Evolutionary conservation across 805 yeast genomes (phyloP).

Genomic region (Ogataea pignaliae): DNA sequence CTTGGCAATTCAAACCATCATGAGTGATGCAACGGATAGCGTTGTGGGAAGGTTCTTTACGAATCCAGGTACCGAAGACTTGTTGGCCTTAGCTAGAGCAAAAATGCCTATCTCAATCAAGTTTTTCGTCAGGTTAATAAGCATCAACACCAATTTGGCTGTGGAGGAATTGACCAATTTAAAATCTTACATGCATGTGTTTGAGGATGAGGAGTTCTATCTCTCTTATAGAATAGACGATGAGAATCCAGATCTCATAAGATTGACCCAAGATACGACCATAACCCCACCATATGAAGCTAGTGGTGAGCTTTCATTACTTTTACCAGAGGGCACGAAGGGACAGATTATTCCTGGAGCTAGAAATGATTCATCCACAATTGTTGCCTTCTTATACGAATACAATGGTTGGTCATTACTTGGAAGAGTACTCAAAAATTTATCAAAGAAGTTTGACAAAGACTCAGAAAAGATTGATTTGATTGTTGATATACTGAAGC

Average conservation of each 20-base stretch:
- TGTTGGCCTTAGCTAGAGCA: constrained; percentile 54
- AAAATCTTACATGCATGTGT: constrained; percentile 55
- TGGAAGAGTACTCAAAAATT: constrained; percentile 72
- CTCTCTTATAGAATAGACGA: constrained; percentile 44
- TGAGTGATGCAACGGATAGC: constrained; percentile 41
- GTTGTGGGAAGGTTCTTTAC: constrained; percentile 42
- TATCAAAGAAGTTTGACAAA: constrained; percentile 38
- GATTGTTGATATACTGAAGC: constrained; percentile 44
- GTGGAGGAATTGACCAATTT: constrained; percentile 54
- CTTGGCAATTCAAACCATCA: constrained; percentile 36
- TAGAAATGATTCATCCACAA: constrained; percentile 10
- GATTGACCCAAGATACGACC: constrained; percentile 37
- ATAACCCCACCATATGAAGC: constrained; percentile 49
- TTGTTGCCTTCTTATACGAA: constrained; percentile 64
- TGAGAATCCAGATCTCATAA: constrained; percentile 46
- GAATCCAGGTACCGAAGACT: constrained; percentile 38
- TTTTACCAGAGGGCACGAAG: constrained; percentile 50
- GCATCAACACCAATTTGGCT: constrained; percentile 66
- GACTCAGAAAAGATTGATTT: constrained; percentile 35
- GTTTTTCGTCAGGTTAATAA: constrained; percentile 56
- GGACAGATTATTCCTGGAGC: constrained; percentile 62
- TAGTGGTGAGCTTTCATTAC: constrained; percentile 39
- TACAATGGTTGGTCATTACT: constrained; percentile 86
- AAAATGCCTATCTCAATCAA: constrained; percentile 66
- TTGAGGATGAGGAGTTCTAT: constrained; percentile 36